Conservation (phyloP, 441 rosid species). For the Gossypium laxum region DNA sequence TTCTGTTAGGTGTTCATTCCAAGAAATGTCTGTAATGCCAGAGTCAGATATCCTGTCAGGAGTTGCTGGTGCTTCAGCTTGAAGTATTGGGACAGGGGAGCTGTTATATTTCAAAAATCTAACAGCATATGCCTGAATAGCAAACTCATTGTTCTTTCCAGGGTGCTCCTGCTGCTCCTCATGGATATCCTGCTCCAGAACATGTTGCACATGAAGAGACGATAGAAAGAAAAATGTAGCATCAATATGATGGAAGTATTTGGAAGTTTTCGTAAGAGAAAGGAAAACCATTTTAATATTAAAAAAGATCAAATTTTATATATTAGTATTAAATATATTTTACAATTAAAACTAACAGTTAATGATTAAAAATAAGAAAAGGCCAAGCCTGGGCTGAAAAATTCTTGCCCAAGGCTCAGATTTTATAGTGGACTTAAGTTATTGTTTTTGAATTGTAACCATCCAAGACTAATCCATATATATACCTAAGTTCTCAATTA, state of each 20-base stretch:
- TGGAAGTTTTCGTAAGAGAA: neutral
- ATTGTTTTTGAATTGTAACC: neutral
- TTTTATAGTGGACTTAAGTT: neutral
- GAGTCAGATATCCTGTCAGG: constrained; percentile 46
- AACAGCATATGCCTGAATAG: constrained; percentile 67
- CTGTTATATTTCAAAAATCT: constrained; percentile 58
- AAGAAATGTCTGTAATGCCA: constrained; percentile 45
- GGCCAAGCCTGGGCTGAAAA: neutral
- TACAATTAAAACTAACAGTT: neutral
- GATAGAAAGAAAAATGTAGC: constrained; percentile 2
- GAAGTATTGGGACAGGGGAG: constrained; percentile 37
- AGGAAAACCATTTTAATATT: neutral
- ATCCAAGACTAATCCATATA: neutral
- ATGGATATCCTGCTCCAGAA: constrained; percentile 44
- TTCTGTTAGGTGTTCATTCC: constrained; percentile 75
- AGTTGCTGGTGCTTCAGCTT: constrained; percentile 56
- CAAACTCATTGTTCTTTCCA: constrained; percentile 26
- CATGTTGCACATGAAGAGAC: constrained; percentile 3
- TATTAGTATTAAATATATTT: neutral
- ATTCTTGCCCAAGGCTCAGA: neutral
- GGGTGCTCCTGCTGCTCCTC: constrained; percentile 33
- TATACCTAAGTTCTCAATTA: neutral
- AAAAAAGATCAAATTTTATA: neutral
- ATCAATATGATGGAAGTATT: neutral
- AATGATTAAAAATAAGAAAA: neutral